These are phyloP conservation scores for Epicoccum nigrum DNA, from an alignment of 2,329 filamentous ascomycete genomes.

Conservation along the genomic window DNA sequence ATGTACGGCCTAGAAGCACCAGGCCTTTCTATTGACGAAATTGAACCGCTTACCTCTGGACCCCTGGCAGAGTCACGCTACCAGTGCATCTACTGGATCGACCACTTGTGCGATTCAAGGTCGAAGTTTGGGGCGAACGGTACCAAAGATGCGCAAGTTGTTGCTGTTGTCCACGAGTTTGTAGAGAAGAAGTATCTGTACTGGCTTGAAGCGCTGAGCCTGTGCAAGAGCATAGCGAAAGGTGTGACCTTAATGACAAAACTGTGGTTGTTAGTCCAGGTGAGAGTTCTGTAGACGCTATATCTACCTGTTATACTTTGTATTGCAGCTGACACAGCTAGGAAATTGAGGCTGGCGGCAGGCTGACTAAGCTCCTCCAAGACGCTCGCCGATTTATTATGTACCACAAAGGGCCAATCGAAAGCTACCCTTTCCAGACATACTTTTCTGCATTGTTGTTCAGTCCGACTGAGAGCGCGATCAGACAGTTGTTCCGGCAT, in stretches of 20 bases:
- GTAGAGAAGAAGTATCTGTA: too few relatives aligned
- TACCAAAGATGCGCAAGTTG: too few relatives aligned
- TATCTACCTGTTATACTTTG: too few relatives aligned
- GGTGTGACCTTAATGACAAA: too few relatives aligned
- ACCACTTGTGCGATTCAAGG: constrained; percentile 36
- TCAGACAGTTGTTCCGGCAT: background rate
- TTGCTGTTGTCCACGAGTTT: too few relatives aligned
- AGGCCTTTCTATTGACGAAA: constrained; percentile 24
- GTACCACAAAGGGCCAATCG: constrained; percentile 26
- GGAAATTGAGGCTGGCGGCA: background rate
- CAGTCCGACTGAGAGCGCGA: too few relatives aligned
- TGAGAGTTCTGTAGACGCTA: background rate
- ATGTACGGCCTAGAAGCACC: constrained; percentile 28
- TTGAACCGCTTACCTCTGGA: constrained; percentile 30
- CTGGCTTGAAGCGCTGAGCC: too few relatives aligned
- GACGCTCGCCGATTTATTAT: constrained; percentile 30
- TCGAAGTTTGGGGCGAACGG: too few relatives aligned
- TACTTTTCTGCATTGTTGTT: constrained; percentile 30
- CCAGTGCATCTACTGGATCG: too few relatives aligned
- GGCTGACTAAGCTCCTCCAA: constrained; percentile 12
- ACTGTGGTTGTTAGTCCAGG: constrained; percentile 7
- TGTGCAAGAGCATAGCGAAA: too few relatives aligned
- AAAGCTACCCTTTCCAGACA: constrained; percentile 29
- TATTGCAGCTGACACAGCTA: background rate
- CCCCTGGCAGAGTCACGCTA: constrained; percentile 31